Evolutionary conservation across 2,329 filamentous ascomycete genomes (phyloP).

Genomic region (Alternaria burnsii): DNA sequence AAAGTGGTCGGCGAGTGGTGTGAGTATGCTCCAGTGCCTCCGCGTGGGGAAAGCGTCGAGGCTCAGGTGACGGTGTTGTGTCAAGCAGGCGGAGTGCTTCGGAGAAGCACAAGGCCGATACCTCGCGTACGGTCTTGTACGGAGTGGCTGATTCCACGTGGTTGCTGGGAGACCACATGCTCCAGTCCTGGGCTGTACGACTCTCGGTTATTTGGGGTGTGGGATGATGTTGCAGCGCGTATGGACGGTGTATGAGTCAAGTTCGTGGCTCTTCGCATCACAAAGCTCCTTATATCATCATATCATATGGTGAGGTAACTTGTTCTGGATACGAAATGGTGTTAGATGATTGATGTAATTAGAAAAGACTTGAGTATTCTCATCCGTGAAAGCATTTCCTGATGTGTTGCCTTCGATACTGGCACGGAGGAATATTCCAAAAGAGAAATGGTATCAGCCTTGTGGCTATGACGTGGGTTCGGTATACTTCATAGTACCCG

Average conservation of each 20-base stretch:
- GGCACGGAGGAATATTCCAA: fast-evolving
- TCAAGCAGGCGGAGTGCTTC: not conserved
- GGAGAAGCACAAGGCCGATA: not conserved
- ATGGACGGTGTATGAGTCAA: not conserved
- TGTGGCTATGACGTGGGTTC: not conserved
- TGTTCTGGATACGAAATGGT: not conserved
- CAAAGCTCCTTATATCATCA: not conserved
- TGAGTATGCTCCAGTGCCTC: not conserved
- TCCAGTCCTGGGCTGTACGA: not conserved
- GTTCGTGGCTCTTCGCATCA: not conserved
- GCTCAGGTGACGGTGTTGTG: not conserved
- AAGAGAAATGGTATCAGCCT: not conserved
- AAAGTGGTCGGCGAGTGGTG: not conserved
- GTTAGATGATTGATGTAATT: not conserved
- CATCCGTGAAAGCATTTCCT: not conserved
- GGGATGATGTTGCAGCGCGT: not conserved
- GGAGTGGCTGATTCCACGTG: not conserved
- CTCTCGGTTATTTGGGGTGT: not conserved
- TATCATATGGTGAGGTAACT: not conserved
- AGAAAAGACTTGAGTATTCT: not conserved
- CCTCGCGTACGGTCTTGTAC: not conserved
- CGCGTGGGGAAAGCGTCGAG: not conserved
- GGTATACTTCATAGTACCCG: no score
- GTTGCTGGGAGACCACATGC: fast-evolving
- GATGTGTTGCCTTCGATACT: not conserved